phyloP scores from a whole-genome alignment of 345 rosid species.

The Murraya koenigii region DNA sequence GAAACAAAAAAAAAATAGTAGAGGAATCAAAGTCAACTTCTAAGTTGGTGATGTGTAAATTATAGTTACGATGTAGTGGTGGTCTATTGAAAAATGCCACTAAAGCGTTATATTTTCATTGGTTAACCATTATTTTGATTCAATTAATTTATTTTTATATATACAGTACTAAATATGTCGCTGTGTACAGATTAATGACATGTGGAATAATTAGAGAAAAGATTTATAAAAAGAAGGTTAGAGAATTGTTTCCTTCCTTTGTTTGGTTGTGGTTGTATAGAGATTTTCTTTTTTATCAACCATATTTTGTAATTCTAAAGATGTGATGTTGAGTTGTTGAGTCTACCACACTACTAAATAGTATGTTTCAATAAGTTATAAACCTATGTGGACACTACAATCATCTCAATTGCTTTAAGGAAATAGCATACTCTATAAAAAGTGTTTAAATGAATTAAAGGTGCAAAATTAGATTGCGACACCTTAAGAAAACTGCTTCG shows the following conservation, averaged over 20 bases:
- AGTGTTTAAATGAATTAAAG: neutral
- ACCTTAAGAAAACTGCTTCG: no score
- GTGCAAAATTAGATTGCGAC: no score
- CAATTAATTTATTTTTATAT: neutral
- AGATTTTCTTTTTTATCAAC: neutral
- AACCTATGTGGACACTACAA: neutral
- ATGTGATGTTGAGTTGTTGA: neutral
- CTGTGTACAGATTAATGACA: conserved; percentile 92
- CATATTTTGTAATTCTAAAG: neutral
- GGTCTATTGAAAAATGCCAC: neutral
- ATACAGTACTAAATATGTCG: conserved; percentile 86
- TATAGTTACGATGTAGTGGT: neutral
- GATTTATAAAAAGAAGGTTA: conserved; percentile 93
- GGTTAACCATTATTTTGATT: neutral
- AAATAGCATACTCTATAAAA: neutral
- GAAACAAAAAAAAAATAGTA: neutral
- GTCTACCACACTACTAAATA: neutral
- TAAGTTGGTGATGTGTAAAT: neutral
- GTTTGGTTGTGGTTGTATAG: neutral
- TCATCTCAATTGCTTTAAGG: neutral
- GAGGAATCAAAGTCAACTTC: neutral
- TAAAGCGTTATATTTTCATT: neutral
- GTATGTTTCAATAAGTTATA: neutral
- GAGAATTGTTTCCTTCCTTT: neutral
- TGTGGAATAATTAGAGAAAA: conserved; percentile 98